phyloP scores from a whole-genome alignment of 2,329 filamentous ascomycete genomes.

The Rhexocercosporidium sp. region DNA sequence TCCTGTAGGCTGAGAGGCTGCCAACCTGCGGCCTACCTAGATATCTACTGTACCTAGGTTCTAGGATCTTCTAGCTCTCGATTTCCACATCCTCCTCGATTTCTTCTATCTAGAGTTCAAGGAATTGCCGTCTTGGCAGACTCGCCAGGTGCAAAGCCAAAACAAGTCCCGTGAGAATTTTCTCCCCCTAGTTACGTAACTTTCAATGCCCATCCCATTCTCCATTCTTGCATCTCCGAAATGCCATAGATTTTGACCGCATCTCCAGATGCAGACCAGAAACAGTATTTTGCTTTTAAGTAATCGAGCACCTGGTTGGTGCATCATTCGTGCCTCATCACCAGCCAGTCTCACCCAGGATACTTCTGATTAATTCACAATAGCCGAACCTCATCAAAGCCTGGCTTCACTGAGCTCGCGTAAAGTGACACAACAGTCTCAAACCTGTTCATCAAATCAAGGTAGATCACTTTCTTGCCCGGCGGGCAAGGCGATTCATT shows the following conservation, averaged over 20 bases:
- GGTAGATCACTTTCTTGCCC: constrained; percentile 10
- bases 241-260: background rate
- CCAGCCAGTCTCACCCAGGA: no score
- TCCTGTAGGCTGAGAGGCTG: no score
- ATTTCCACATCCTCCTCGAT: background rate
- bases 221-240: constrained; percentile 4
- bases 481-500: constrained; percentile 9
- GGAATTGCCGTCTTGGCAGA: background rate
- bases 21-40: no score
- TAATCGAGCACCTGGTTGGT: background rate
- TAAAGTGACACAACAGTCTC: background rate
- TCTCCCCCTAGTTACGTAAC: constrained; percentile 2
- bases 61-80: background rate
- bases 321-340: no score
- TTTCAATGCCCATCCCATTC: background rate
- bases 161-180: background rate
- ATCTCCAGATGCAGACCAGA: background rate
- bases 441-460: background rate
- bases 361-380: background rate
- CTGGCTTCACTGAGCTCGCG: no score
- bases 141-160: background rate
- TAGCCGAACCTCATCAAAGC: background rate
- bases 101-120: background rate
- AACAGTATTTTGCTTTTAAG: background rate
- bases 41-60: background rate